Evolutionary conservation across 768 basidiomycete genomes (phyloP).

Genomic region (Lactarius indigo): DNA sequence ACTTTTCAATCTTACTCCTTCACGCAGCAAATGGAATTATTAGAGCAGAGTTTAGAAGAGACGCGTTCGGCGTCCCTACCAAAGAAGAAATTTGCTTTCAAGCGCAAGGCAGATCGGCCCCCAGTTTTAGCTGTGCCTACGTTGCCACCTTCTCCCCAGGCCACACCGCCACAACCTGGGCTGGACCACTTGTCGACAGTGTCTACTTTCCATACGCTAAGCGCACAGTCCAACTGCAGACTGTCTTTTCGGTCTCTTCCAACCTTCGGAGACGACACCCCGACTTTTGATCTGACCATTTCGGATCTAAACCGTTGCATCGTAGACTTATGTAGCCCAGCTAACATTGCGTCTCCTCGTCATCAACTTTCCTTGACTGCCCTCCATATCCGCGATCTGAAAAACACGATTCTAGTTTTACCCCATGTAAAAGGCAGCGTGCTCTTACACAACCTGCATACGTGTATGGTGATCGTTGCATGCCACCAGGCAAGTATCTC

Average conservation of each 20-base stretch:
- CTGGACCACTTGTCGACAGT: constrained; percentile 13
- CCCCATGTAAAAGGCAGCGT: constrained; percentile 68
- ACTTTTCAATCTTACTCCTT: background rate
- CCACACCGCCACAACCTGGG: background rate
- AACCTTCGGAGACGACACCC: constrained; percentile 29
- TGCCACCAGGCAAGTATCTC: constrained; percentile 69
- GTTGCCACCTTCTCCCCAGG: background rate
- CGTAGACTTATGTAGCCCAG: constrained; percentile 49
- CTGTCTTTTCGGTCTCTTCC: constrained; percentile 44
- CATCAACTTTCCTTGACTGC: constrained; percentile 43
- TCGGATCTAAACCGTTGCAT: constrained; percentile 65
- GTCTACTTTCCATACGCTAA: constrained; percentile 40
- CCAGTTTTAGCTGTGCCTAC: constrained; percentile 3
- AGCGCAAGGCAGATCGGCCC: constrained; percentile 38
- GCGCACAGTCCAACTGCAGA: constrained; percentile 44
- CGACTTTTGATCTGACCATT: constrained; percentile 56
- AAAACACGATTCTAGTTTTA: constrained; percentile 59
- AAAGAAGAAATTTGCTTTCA: constrained; percentile 69
- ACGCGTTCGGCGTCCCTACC: constrained; percentile 44
- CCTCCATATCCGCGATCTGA: constrained; percentile 60
- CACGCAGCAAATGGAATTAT: constrained; percentile 58
- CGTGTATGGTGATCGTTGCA: constrained; percentile 64
- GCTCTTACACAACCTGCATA: constrained; percentile 58
- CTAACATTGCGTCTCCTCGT: constrained; percentile 3
- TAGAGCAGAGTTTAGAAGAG: constrained; percentile 55